Base-by-base conservation (phyloP, 75 land plant species). In the Cunninghamia lanceolata region DNA sequence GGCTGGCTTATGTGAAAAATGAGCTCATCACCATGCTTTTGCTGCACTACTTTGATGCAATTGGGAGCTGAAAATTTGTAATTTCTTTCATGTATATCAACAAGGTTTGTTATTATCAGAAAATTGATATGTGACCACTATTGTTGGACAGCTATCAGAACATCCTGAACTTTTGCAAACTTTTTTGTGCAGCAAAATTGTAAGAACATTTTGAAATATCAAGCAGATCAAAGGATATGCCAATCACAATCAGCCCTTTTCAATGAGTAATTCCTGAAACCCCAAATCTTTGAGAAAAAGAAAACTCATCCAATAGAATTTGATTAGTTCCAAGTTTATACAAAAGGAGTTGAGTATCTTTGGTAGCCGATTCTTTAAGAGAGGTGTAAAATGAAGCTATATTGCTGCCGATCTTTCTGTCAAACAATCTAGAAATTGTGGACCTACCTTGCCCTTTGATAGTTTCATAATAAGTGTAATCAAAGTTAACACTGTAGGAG, bases 191-290 rank as follows among this genome's bases (percentile, higher is more conserved):
- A 54, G 59, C 11, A 54, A 5, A 54, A 3, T 54, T 9, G 59
- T 5, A 54, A 54, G 3, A 54, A 54, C 59, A 54, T 85, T 87
- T 85, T 85, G 85, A 82, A 75, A 88, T 50, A 85, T 88, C 87
- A 34, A 88, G 63, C 82, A 85, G 70, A 76, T 88, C 82, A 77
- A 88, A 85, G 43, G 82, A 76, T 71, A 88, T 85, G 16, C 88
- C 82, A 54, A 88, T 84, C 15, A 76, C 38, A 84, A 54, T 66
- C 63, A 84, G 71, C 13, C 39, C 25, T 39, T 28, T 66, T 43
- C n/a, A n/a, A 25, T 11, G 30, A 35, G 21, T 7, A 84, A 47
- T 36, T 46, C 76, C 77, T 19, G 80, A 76, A 68, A 52, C 70
- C n/a, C 77, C 78, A 45, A 59, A 71, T 42, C 84, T 84, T 40